Percentiles rank a stretch among this genome's conserved stretches.
Conservation (phyloP, 2,329 filamentous ascomycete genomes). For the Sordariomycetes sp. region DNA sequence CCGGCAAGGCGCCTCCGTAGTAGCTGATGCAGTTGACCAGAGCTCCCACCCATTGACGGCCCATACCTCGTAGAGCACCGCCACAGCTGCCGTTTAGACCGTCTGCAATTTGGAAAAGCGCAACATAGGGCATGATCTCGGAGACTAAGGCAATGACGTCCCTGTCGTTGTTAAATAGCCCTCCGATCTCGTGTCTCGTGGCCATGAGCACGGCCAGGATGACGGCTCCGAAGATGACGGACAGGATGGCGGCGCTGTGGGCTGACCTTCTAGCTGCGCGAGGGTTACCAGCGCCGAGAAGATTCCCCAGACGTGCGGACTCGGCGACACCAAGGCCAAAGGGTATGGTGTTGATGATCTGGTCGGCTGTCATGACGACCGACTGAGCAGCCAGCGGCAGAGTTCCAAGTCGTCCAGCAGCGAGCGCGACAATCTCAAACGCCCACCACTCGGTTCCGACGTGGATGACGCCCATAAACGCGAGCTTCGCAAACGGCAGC, state of each 20-base stretch:
- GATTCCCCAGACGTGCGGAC: conserved; percentile 68
- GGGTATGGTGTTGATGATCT: conserved; percentile 76
- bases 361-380: conserved; percentile 84
- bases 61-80: conserved; percentile 74
- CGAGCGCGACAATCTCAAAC: conserved; percentile 81
- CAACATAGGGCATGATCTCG: conserved; percentile 75
- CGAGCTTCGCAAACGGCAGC: conserved; percentile 63
- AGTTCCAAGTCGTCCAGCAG: conserved; percentile 71
- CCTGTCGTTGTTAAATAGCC: conserved; percentile 72
- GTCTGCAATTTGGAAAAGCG: conserved; percentile 84
- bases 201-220: conserved; percentile 63
- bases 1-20: conserved; percentile 70
- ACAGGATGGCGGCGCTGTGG: conserved; percentile 66
- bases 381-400: conserved; percentile 73
- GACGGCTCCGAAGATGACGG: conserved; percentile 55
- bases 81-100: conserved; percentile 80
- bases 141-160: conserved; percentile 64
- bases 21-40: conserved; percentile 76
- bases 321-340: conserved; percentile 81
- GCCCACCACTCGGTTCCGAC: conserved; percentile 94
- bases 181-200: conserved; percentile 63
- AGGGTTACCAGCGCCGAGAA: conserved; percentile 61
- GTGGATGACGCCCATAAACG: conserved; percentile 68
- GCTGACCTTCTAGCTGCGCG: conserved; percentile 61
- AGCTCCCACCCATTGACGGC: conserved; percentile 76